A percentile compares a stretch with the other conserved stretches of the same genome.
phyloP scores from a whole-genome alignment of 306 rosid species.

The Astragalus membranaceus region DNA sequence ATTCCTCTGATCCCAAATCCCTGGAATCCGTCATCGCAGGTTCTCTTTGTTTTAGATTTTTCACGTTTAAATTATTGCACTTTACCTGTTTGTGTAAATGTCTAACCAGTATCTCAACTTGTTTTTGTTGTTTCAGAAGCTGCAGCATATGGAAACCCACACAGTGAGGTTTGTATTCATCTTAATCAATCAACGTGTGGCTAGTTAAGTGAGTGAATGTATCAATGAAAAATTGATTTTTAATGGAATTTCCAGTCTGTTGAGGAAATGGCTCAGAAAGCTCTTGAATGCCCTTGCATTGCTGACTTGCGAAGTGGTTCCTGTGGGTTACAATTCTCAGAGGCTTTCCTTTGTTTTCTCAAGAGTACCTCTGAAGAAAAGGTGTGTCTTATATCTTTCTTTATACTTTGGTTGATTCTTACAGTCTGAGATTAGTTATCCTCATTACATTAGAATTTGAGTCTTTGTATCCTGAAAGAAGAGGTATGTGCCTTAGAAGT shows the following conservation, averaged over 20 bases:
- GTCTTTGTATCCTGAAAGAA: background rate
- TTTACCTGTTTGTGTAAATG: conserved; percentile 25
- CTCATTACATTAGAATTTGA: background rate
- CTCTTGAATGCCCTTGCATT: conserved; percentile 91
- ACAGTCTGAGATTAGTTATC: background rate
- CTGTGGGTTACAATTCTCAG: conserved; percentile 75
- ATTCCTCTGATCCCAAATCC: conserved; percentile 31
- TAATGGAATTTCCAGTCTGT: conserved; percentile 49
- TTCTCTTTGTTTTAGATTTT: background rate
- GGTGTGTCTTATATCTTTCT: conserved; percentile 33
- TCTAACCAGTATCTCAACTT: background rate
- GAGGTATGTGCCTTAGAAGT: background rate
- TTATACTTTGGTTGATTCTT: background rate
- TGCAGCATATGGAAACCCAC: conserved; percentile 62
- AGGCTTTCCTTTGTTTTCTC: conserved; percentile 82
- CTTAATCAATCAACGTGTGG: conserved; percentile 15
- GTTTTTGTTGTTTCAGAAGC: conserved; percentile 57
- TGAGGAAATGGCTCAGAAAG: conserved; percentile 80
- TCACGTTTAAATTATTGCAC: background rate
- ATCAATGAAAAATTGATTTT: background rate
- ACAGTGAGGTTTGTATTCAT: conserved; percentile 47
- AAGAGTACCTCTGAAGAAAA: conserved; percentile 84
- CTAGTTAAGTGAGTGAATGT: conserved; percentile 3
- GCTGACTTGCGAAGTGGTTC: conserved; percentile 77
- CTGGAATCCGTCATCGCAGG: conserved; percentile 57